Percentiles rank a stretch among this genome's conserved stretches.
Conservation (phyloP, 148 eudicot genomes). For the Cornus florida region DNA sequence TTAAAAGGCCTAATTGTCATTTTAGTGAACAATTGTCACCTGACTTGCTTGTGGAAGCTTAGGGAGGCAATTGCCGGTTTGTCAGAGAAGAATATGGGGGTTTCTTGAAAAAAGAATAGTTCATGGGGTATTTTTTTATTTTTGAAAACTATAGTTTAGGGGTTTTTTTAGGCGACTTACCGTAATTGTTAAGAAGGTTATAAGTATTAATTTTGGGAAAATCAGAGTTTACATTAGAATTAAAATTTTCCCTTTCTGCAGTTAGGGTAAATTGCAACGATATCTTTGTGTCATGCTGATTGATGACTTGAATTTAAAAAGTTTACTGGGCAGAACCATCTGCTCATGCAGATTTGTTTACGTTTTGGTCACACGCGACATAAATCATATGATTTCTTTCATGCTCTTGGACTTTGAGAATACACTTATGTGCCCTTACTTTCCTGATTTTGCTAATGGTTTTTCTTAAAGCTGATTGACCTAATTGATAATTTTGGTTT, state of each 20-base stretch:
- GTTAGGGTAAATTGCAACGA: neutral
- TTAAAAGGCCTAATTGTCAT: too few relatives aligned
- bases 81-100: too few relatives aligned
- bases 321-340: neutral
- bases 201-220: too few relatives aligned
- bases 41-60: too few relatives aligned
- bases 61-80: too few relatives aligned
- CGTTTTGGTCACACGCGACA: neutral
- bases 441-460: neutral
- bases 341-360: neutral
- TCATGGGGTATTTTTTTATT: too few relatives aligned
- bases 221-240: too few relatives aligned
- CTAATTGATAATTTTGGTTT: constrained; percentile 2
- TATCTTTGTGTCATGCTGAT: neutral
- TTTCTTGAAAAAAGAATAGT: too few relatives aligned
- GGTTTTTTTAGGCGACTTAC: too few relatives aligned
- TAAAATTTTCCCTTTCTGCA: neutral
- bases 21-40: too few relatives aligned
- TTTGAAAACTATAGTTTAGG: too few relatives aligned
- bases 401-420: neutral
- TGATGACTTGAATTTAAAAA: neutral
- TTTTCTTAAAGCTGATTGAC: neutral
- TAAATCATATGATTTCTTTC: neutral
- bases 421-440: neutral
- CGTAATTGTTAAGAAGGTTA: too few relatives aligned